Evolutionary conservation across 108 stramenopile species (phyloP).

Genomic region (Cyclostephanos invisitatus): DNA sequence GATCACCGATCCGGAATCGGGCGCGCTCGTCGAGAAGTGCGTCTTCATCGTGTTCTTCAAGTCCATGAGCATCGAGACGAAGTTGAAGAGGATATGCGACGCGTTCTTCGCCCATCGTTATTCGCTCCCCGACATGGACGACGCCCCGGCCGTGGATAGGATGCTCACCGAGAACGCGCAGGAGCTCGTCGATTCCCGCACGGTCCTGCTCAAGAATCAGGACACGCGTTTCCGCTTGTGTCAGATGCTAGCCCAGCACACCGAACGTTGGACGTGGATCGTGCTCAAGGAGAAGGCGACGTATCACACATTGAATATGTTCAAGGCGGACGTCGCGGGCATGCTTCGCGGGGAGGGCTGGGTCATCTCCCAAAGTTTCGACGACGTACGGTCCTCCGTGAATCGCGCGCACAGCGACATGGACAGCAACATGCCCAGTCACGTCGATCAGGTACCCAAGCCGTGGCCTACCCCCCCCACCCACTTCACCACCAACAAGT

Average conservation of each 20-base stretch:
- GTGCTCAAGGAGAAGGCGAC: conserved; percentile 92
- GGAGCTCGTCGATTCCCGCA: conserved; percentile 87
- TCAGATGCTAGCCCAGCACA: conserved; percentile 83
- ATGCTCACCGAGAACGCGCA: conserved; percentile 89
- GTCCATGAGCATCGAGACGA: conserved; percentile 87
- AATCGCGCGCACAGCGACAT: conserved; percentile 87
- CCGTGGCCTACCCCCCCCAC: conserved; percentile 97
- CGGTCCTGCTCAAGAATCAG: conserved; percentile 94
- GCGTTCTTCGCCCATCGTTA: conserved; percentile 95
- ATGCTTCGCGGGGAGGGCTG: conserved; percentile 98
- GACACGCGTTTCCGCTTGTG: conserved; percentile 93
- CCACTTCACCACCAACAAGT: conserved; percentile 95
- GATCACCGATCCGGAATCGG: conserved; percentile 86
- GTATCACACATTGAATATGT: conserved; percentile 98
- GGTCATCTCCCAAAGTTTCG: conserved; percentile 84
- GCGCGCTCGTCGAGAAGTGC: conserved; percentile 80
- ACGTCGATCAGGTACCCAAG: conserved; percentile 85
- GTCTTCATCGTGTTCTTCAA: conserved; percentile 99
- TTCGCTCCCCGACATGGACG: conserved; percentile 94
- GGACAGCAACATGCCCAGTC: conserved; percentile 86
- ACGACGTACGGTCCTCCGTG: conserved; percentile 73
- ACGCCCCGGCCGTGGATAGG: conserved; percentile 75
- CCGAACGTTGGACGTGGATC: conserved; percentile 91
- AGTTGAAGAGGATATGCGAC: conserved; percentile 98
- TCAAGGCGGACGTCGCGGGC: conserved; percentile 94